phyloP scores from a whole-genome alignment of 345 rosid genomes.

The Laguncularia racemosa region DNA sequence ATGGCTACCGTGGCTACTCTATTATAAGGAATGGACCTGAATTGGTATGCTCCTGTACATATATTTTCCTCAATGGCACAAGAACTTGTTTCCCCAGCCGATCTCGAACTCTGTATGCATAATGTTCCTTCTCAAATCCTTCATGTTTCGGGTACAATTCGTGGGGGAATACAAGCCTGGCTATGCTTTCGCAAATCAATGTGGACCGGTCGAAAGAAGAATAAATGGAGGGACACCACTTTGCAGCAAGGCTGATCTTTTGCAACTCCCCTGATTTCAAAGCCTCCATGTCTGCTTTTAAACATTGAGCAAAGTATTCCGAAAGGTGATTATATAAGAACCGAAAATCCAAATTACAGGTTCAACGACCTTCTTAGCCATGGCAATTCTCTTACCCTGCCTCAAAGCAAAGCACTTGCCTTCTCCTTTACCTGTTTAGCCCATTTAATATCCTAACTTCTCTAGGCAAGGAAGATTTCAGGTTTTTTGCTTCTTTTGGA shows the following conservation, averaged over 20 bases:
- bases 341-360: constrained; percentile 35
- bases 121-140: constrained; percentile 54
- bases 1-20: constrained; percentile 57
- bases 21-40: constrained; percentile 43
- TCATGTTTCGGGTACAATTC: constrained; percentile 38
- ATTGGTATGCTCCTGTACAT: constrained; percentile 37
- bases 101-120: constrained; percentile 52
- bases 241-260: constrained; percentile 52
- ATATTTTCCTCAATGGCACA: constrained; percentile 48
- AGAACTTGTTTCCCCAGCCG: constrained; percentile 46
- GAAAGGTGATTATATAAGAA: constrained; percentile 46
- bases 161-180: constrained; percentile 32
- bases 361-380: constrained; percentile 31
- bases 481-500: background rate
- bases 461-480: constrained; percentile 1
- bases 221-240: constrained; percentile 65
- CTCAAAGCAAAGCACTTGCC: constrained; percentile 36
- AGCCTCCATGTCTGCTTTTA: constrained; percentile 23
- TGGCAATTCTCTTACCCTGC: constrained; percentile 21
- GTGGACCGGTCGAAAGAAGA: constrained; percentile 42
- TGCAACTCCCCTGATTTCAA: constrained; percentile 19
- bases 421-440: constrained; percentile 22
- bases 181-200: constrained; percentile 53
- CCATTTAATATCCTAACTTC: constrained; percentile 18
- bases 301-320: constrained; percentile 33